Evolutionary conservation across 2,329 filamentous ascomycete genomes (phyloP), one percentile per base, ranked within the genome.

Genomic region (Neofusicoccum umdonicola): DNA sequence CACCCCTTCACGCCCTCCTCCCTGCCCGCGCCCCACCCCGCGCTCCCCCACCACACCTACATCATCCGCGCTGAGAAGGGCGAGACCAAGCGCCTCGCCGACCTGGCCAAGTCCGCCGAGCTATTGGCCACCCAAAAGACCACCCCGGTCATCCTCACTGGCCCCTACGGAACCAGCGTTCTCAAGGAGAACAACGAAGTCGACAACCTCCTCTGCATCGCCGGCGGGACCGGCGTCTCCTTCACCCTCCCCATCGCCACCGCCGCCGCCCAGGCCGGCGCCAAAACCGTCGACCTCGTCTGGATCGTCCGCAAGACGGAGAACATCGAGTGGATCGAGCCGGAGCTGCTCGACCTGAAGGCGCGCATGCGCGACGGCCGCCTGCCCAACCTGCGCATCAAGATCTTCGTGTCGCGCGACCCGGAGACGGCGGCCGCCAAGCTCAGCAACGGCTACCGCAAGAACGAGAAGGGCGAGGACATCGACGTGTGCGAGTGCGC

Each of bases 1-100:
- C 89, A 92, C 70, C 89, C 89, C 0, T 90, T 91, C 71, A 91
- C 88, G 0, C 86, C 87, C 0, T 78, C 87, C 8, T 87, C 83
- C 62, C 73, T 84, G 0, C 87, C 62, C 76, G 80, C 0, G 4
- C 85, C 84, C 4, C 64, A 66, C 12, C 64, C 64, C 1, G 64
- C 64, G 1, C 4, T 71, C 69, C 8, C 71, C 71, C 61, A 74
- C 17, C 74, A 76, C 63, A 72, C 70, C 1, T 77, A 77, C 68
- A 72, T 77, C 27, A 76, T 76, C 69, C 74, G 74, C 48, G 72
- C 73, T 12, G 72, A 71, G 48, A 71, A 70, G 42, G 74, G 74
- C 9, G 73, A 77, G 52, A 77, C 74, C 3, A 69, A 68, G 50
- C 72, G 72, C 44, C 73, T 77, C 19, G 72, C 74, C n/a, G 67